Evolutionary conservation across 2,329 filamentous ascomycete species (phyloP), one percentile per base, ranked within the genome.

Genomic region (Trichoderma asperellum): DNA sequence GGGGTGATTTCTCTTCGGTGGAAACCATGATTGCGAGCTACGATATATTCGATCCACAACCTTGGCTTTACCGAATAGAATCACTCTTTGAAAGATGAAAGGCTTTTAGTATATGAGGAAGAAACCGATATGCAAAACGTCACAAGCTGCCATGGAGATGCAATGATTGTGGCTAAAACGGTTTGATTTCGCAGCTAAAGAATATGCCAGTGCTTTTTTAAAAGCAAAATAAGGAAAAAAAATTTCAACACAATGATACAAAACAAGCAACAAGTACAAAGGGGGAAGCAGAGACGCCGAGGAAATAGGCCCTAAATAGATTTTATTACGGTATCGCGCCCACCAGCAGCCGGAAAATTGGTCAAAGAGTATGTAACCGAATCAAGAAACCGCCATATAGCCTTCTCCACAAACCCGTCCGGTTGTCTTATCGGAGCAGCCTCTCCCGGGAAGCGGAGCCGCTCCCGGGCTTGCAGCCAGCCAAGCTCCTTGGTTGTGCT

Each of bases 351-450:
- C 29, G 60, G 47, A 16, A 63, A 64, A 34, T 34, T 24, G 14
- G 47, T 49, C 59, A 35, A 29, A 49, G 40, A 34, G 16, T 35
- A 55, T 35, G 40, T 58, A 67, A 52, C 64, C 53, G 53, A 59
- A 58, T 27, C 37, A 59, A 67, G 64, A 58, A 67, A 55, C 64
- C 64, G 53, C 47, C 18, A 57, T 66, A 66, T 58, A 57, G 53
- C 27, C 52, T 66, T 58, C 53, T 58, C 47, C 37, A 61, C 34
- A 53, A 43, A 27, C 32, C 27, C 57, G 6, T 55, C 66, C 49
- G 27, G 58, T 52, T 29, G 2, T 24, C 12, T 52, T 34, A 63
- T 63, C 66, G 66, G 66, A 57, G 49, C 24, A 53, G 34, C 29
- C 57, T 34, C 4, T 24, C 49, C 58, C 49, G 43, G 57, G 49